phyloP scores from a whole-genome alignment of 371 early-diverging fungal genomes.

The Mortierella sp. region DNA sequence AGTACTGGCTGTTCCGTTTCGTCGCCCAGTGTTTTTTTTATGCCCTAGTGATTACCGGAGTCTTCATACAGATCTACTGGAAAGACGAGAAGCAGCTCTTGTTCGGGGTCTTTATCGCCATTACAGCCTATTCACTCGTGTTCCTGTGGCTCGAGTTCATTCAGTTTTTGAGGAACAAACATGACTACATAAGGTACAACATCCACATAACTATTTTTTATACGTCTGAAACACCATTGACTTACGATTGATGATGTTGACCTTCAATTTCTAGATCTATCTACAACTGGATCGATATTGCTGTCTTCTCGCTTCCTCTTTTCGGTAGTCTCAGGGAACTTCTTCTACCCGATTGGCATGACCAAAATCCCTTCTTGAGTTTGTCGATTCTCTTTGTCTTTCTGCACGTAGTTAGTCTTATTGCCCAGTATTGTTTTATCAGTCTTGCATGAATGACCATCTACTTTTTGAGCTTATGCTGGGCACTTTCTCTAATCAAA shows the following conservation, averaged over 20 bases:
- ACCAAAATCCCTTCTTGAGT: not conserved
- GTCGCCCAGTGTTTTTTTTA: slow-evolving; percentile 23
- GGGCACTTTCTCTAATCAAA: too few species aligned
- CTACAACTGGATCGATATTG: slow-evolving; percentile 21
- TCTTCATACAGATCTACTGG: slow-evolving; percentile 20
- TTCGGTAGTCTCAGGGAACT: slow-evolving; percentile 4
- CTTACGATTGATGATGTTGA: not conserved
- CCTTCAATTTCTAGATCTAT: slow-evolving; percentile 4
- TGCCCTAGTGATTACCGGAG: slow-evolving; percentile 5
- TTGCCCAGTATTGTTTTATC: not conserved
- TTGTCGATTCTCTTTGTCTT: slow-evolving; percentile 17
- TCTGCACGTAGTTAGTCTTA: slow-evolving; percentile 11
- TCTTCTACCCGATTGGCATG: not conserved
- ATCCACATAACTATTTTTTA: not conserved
- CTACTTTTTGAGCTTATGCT: not conserved
- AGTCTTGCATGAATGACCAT: not conserved
- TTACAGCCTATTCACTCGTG: not conserved
- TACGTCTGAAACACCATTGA: not conserved
- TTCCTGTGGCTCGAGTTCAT: slow-evolving; percentile 37
- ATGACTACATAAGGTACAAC: slow-evolving; percentile 13
- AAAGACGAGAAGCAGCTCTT: not conserved
- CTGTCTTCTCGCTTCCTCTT: slow-evolving; percentile 7
- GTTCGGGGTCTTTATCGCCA: slow-evolving; percentile 19
- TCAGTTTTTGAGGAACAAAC: not conserved
- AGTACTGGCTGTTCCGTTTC: slow-evolving; percentile 33